Conservation (phyloP, 2,329 filamentous ascomycete species). For the Onygenales sp. region DNA sequence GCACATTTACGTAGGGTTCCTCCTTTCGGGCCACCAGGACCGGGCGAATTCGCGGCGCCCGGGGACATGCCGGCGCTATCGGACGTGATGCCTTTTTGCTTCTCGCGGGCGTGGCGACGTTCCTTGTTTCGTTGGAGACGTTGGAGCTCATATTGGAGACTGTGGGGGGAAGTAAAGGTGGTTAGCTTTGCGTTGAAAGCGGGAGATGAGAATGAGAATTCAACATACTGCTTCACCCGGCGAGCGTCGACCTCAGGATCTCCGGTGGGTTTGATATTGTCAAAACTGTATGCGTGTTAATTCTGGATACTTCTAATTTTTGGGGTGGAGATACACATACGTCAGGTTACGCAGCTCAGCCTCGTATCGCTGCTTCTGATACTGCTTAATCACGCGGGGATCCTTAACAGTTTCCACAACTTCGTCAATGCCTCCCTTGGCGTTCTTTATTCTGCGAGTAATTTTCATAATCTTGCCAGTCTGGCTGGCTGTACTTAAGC, state of each 20-base stretch:
- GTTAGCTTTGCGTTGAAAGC: constrained; percentile 8
- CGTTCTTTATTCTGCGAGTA: constrained; percentile 55
- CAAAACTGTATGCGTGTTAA: constrained; percentile 36
- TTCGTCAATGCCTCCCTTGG: constrained; percentile 54
- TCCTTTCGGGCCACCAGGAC: constrained; percentile 44
- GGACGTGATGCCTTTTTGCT: constrained; percentile 59
- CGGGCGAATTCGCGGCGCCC: constrained; percentile 35
- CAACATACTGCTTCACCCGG: constrained; percentile 45
- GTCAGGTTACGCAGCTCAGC: constrained; percentile 63
- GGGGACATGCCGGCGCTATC: constrained; percentile 32
- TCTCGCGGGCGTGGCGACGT: constrained; percentile 79
- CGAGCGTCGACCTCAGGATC: constrained; percentile 57
- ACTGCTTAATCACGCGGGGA: constrained; percentile 78
- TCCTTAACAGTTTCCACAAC: constrained; percentile 60
- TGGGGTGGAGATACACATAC: constrained; percentile 39
- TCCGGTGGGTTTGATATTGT: constrained; percentile 54
- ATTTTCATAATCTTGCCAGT: constrained; percentile 65
- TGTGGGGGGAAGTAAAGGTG: constrained; percentile 26
- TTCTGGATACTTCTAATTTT: constrained; percentile 13
- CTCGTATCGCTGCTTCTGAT: constrained; percentile 67
- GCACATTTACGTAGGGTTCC: constrained; percentile 77
- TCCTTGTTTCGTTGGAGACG: constrained; percentile 88
- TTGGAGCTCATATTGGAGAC: constrained; percentile 64
- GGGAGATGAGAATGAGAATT: constrained; percentile 2
- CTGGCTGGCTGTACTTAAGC: constrained; percentile 59